These are phyloP conservation scores for Tulasnella sp. DNA, from an alignment of 768 basidiomycete species.

Conservation along the genomic window DNA sequence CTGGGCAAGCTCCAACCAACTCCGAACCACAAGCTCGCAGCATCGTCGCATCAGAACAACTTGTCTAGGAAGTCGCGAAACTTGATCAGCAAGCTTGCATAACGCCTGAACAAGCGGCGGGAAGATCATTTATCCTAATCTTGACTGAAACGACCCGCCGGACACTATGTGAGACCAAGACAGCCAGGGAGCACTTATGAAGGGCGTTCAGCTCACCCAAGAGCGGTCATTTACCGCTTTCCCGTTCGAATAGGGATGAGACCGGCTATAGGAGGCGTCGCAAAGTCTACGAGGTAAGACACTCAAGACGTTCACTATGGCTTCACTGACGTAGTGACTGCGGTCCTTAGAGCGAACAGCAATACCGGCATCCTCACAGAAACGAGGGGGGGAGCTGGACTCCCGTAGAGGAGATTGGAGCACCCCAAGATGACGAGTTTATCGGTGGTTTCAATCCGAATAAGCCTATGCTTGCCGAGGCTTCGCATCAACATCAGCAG, in stretches of 20 bases:
- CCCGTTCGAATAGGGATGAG: slow-evolving; percentile 47
- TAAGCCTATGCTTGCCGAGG: slow-evolving; percentile 27
- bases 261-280: slow-evolving; percentile 71
- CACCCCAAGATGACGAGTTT: slow-evolving; percentile 53
- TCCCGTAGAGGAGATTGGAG: slow-evolving; percentile 52
- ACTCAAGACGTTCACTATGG: slow-evolving; percentile 35
- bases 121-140: neutral
- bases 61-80: neutral
- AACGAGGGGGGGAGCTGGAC: slow-evolving; percentile 50
- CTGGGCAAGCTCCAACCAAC: neutral
- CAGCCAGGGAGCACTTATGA: neutral
- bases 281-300: slow-evolving; percentile 42
- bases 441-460: slow-evolving; percentile 52
- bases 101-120: neutral
- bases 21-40: neutral
- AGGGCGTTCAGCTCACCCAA: neutral
- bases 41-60: neutral
- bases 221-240: neutral
- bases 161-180: neutral
- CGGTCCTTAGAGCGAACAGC: slow-evolving; percentile 35
- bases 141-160: neutral
- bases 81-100: neutral
- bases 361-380: slow-evolving; percentile 36
- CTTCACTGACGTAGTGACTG: slow-evolving; percentile 31
- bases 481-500: neutral